Conservation (phyloP, 371 early-diverging fungal species). For the Mortierella sp. region DNA sequence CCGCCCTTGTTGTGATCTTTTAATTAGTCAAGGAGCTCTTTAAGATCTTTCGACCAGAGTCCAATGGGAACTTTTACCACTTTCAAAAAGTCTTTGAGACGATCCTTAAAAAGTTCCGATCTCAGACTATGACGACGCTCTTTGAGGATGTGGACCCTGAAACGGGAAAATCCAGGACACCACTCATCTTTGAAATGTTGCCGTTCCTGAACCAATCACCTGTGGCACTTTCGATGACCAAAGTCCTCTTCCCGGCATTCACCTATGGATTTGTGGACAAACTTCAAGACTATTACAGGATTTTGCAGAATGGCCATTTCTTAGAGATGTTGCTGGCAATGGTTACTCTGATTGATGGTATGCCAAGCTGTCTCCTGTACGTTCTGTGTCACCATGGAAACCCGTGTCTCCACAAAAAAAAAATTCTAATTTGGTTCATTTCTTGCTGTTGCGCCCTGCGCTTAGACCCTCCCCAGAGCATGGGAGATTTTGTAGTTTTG, state of each 20-base stretch:
- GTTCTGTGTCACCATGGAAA: not conserved
- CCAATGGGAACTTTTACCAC: constrained; percentile 50
- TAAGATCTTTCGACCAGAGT: constrained; percentile 51
- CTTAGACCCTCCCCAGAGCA: constrained; percentile 25
- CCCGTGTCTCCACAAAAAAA: not conserved
- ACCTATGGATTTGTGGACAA: constrained; percentile 35
- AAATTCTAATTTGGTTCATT: no score
- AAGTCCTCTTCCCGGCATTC: constrained; percentile 39
- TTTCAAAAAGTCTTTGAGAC: constrained; percentile 52
- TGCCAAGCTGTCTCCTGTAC: not conserved
- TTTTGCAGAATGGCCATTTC: constrained; percentile 29
- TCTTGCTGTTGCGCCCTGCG: not conserved
- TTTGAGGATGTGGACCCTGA: constrained; percentile 41
- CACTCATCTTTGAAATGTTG: constrained; percentile 48
- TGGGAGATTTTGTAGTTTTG: constrained; percentile 38
- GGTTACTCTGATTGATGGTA: constrained; percentile 38
- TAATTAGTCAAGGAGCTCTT: constrained; percentile 41
- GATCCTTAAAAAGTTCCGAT: constrained; percentile 40
- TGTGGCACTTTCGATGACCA: constrained; percentile 30
- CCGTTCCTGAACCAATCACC: constrained; percentile 48
- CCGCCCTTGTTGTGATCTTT: not conserved
- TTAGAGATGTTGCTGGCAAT: constrained; percentile 47
- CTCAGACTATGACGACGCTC: constrained; percentile 43
- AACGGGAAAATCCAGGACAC: constrained; percentile 29
- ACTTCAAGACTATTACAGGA: constrained; percentile 32